Percentiles rank a stretch among this genome's conserved stretches.
Conservation (phyloP, 1,139 yeast genomes). For the Hyphopichia wangnamkhiaoensis region DNA sequence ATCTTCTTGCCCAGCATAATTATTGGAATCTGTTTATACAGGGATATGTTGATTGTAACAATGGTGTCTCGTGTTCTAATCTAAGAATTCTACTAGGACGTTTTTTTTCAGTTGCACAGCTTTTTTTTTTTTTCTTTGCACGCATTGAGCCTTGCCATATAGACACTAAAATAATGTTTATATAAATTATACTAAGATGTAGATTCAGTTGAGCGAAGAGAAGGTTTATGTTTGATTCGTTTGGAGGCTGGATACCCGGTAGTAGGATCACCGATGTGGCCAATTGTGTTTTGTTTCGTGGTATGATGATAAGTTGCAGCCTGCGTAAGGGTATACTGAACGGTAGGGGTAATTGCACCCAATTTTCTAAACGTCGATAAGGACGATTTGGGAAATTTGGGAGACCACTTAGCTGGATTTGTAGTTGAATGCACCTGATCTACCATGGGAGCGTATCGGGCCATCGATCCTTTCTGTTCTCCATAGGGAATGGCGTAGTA, state of each 20-base stretch:
- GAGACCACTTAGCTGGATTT: background rate
- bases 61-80: too few species aligned
- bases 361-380: slow-evolving; percentile 1
- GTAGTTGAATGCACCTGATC: background rate
- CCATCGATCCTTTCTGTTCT: slow-evolving; percentile 4
- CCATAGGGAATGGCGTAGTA: slow-evolving; percentile 4
- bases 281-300: background rate
- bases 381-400: background rate
- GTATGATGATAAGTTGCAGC: background rate
- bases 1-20: background rate
- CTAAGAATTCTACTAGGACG: background rate
- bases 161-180: too few species aligned
- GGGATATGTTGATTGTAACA: too few species aligned
- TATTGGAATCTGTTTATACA: background rate
- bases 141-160: too few species aligned
- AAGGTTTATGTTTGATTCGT: background rate
- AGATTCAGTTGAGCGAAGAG: background rate
- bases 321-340: slow-evolving; percentile 7
- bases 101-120: background rate
- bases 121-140: background rate
- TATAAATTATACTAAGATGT: background rate
- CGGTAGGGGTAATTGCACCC: slow-evolving; percentile 2
- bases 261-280: background rate
- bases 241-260: background rate
- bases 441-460: slow-evolving; percentile 7